Evolutionary conservation across 192 early-diverging fungal genomes (phyloP).

Genomic region (Backusella parvicylindrica): DNA sequence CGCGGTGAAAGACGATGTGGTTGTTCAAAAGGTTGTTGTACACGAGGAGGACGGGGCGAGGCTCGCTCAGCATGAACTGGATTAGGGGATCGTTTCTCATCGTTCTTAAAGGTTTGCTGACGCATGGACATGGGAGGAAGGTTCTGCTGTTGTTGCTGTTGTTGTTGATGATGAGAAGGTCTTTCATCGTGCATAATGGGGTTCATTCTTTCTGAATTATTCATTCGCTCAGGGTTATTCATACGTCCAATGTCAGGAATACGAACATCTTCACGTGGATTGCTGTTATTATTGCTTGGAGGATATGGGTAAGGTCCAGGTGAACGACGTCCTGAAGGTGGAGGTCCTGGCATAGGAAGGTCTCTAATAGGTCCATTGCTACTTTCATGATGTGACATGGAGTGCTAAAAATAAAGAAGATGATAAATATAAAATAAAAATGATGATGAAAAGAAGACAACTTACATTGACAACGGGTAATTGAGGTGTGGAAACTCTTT

Average conservation of each 20-base stretch:
- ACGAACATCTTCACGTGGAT: slow-evolving; percentile 29
- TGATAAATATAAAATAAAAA: too few species aligned
- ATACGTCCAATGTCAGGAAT: slow-evolving; percentile 39
- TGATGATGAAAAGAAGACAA: too few species aligned
- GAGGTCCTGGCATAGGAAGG: slow-evolving; percentile 32
- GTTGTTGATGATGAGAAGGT: slow-evolving; percentile 1
- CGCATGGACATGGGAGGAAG: slow-evolving; percentile 20
- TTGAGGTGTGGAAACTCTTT: slow-evolving; percentile 9
- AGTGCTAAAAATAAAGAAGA: slow-evolving; percentile 14
- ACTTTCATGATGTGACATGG: slow-evolving; percentile 15
- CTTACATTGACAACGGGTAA: slow-evolving; percentile 11
- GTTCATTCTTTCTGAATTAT: slow-evolving; percentile 38
- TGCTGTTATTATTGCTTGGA: not conserved
- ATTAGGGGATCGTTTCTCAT: slow-evolving; percentile 22
- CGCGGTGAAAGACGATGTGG: slow-evolving; percentile 3
- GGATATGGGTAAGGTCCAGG: slow-evolving; percentile 23
- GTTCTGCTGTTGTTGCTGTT: not conserved
- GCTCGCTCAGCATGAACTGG: slow-evolving; percentile 1
- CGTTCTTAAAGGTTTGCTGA: not conserved
- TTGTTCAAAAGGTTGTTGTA: not conserved
- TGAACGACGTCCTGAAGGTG: slow-evolving; percentile 21
- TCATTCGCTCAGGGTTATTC: slow-evolving; percentile 19
- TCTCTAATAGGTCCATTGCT: slow-evolving; percentile 26
- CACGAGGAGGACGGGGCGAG: slow-evolving; percentile 4
- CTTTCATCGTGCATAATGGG: slow-evolving; percentile 29